These are phyloP conservation scores for Penicillium paneum DNA, from an alignment of 2,329 filamentous ascomycete genomes.

Conservation along the genomic window DNA sequence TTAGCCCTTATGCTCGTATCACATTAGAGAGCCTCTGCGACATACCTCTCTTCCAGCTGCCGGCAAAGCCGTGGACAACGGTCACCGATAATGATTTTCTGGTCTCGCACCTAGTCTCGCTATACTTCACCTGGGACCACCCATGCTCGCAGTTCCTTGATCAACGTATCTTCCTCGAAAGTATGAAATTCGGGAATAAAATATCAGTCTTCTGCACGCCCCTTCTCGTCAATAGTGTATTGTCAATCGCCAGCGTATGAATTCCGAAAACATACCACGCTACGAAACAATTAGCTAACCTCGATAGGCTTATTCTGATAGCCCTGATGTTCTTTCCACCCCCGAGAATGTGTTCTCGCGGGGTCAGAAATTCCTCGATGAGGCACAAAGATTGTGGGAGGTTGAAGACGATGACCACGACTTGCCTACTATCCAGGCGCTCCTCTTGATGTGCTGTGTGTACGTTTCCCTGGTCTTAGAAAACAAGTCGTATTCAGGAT, in stretches of 20 bases:
- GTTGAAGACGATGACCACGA: slow-evolving; percentile 34
- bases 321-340: slow-evolving; percentile 29
- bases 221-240: slow-evolving; percentile 80
- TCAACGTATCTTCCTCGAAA: slow-evolving; percentile 67
- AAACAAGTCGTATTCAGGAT: background rate
- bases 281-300: slow-evolving; percentile 6
- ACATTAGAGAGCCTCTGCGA: slow-evolving; percentile 34
- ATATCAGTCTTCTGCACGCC: slow-evolving; percentile 74
- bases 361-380: slow-evolving; percentile 34
- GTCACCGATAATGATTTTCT: slow-evolving; percentile 73
- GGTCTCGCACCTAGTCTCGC: slow-evolving; percentile 77
- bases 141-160: slow-evolving; percentile 80
- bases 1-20: slow-evolving; percentile 26
- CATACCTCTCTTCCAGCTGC: slow-evolving; percentile 34
- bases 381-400: slow-evolving; percentile 37
- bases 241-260: slow-evolving; percentile 53
- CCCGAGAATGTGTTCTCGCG: slow-evolving; percentile 29
- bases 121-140: slow-evolving; percentile 96
- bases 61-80: slow-evolving; percentile 62
- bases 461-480: slow-evolving; percentile 19
- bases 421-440: slow-evolving; percentile 37
- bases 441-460: slow-evolving; percentile 34
- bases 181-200: slow-evolving; percentile 34
- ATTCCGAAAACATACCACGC: background rate
- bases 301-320: slow-evolving; percentile 37